Evolutionary conservation across 2,329 filamentous ascomycete genomes (phyloP).

Genomic region (Escovopsis sp.): DNA sequence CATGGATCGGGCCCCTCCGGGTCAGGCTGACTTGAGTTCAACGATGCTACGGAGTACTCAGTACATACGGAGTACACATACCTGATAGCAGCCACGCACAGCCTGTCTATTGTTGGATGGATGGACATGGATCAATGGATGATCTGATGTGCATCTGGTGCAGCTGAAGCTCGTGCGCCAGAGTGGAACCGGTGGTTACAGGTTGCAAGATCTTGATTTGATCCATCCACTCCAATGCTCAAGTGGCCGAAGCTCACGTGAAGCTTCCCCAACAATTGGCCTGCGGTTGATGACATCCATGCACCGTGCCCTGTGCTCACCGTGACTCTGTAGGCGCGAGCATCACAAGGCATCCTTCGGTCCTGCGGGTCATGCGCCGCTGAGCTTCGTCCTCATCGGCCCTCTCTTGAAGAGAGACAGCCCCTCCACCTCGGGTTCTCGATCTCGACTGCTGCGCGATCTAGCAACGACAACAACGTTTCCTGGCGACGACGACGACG

Average conservation of each 20-base stretch:
- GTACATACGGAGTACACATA: no score
- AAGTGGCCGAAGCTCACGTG: background rate
- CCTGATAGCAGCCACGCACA: no score
- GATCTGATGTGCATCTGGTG: no score
- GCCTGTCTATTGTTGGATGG: no score
- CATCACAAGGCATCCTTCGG: background rate
- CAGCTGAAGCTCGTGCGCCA: no score
- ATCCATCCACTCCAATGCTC: background rate
- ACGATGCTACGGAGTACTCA: no score
- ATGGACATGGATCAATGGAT: no score
- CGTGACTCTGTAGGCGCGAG: background rate
- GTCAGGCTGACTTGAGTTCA: no score
- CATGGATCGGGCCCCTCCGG: no score
- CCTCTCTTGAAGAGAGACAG: background rate
- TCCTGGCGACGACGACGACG: no score
- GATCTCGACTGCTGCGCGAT: background rate
- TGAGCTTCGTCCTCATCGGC: background rate
- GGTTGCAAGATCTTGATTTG: no score
- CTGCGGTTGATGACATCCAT: background rate
- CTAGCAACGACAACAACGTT: background rate
- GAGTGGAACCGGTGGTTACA: background rate
- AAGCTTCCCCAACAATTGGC: constrained; percentile 1
- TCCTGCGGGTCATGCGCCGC: background rate
- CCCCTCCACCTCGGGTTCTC: background rate
- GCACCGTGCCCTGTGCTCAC: background rate